Base-by-base conservation (phyloP, 2,329 filamentous ascomycete species). In the Rhynchosporium graminicola region DNA sequence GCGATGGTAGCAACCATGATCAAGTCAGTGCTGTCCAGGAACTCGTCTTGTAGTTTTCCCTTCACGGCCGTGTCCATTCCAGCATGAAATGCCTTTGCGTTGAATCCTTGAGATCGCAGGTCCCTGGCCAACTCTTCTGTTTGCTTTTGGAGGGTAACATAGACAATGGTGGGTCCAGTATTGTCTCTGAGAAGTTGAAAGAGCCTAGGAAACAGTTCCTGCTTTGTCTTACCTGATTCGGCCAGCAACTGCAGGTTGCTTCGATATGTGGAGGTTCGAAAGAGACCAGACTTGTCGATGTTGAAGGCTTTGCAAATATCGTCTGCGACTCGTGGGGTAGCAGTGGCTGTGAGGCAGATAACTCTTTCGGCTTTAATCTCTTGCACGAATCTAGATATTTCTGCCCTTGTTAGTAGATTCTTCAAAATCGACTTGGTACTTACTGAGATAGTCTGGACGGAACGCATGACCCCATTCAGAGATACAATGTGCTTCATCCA, bases 401-500 rank as follows among this genome's bases (percentile, higher is more conserved):
- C 66, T 72, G 61, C 7, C 9, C 9, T n/a, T 48, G 40, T 26
- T 50, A 26, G 29, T 67, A 36, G 9, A 6, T 36, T 36, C 33
- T 36, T 5, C 33, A 36, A 5, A 5, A 36, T 36, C 5, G 33
- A 36, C 9, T 6, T 36, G 33, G n/a, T 15, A 65, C 50, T 57
- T 63, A 79, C 79, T 82, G 9, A 83, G 74, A 64, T 83, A 83
- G 57, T 82, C 80, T 3, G 80, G 80, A 9, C 80, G 74, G 64
- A 82, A 82, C 0, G 77, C 77, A 62, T 81, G 79, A 0, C 80
- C 80, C 80, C 79, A 82, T 76, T 84, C 81, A 3, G 82, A 85
- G 45, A 86, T 82, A 63, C 83, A 86, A 66, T 85, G 83, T 0
- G 83, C 83, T 67, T 86, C 83, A 45, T 86, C 83, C 0, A 85